A percentile compares a stretch with the other conserved stretches of the same genome.
Conservation (phyloP, 805 yeast genomes). For the Babjeviella inositovora region DNA sequence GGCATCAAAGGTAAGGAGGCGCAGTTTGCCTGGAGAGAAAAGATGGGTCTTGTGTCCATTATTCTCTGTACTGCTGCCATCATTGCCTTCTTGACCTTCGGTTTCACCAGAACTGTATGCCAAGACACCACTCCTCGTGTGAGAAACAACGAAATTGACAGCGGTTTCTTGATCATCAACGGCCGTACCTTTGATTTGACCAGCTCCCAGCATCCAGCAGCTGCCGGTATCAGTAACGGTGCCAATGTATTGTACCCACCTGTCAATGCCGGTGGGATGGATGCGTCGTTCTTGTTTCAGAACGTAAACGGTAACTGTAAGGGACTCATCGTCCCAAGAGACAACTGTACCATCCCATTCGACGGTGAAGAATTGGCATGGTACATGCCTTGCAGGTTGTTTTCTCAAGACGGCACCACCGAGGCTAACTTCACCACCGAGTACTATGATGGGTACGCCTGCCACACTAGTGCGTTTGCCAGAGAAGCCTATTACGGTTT, state of each 20-base stretch:
- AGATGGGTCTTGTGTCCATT: slow-evolving; percentile 68
- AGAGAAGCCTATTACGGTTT: slow-evolving; percentile 52
- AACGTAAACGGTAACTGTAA: slow-evolving; percentile 87
- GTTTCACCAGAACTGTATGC: slow-evolving; percentile 78
- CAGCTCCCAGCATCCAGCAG: slow-evolving; percentile 62
- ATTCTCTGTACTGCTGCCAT: slow-evolving; percentile 60
- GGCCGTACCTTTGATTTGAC: slow-evolving; percentile 70
- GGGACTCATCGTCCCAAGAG: slow-evolving; percentile 56
- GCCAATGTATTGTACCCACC: slow-evolving; percentile 76
- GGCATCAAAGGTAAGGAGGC: slow-evolving; percentile 72
- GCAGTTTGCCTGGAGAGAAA: slow-evolving; percentile 96
- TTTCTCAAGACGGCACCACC: slow-evolving; percentile 56
- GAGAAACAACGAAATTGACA: slow-evolving; percentile 38
- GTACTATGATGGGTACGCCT: slow-evolving; percentile 76
- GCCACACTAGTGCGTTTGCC: slow-evolving; percentile 66
- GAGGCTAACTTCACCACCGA: slow-evolving; percentile 43
- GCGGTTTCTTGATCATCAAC: slow-evolving; percentile 56
- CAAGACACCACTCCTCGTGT: slow-evolving; percentile 26
- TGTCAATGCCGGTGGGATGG: slow-evolving; percentile 72
- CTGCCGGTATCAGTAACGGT: slow-evolving; percentile 59
- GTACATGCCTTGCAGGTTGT: slow-evolving; percentile 88
- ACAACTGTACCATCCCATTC: slow-evolving; percentile 55
- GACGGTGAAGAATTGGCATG: slow-evolving; percentile 57
- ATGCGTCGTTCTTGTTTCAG: slow-evolving; percentile 74
- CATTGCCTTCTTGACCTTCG: slow-evolving; percentile 82